Evolutionary conservation across 169 alveolate species (phyloP).

Genomic region (Babesia ovis): DNA sequence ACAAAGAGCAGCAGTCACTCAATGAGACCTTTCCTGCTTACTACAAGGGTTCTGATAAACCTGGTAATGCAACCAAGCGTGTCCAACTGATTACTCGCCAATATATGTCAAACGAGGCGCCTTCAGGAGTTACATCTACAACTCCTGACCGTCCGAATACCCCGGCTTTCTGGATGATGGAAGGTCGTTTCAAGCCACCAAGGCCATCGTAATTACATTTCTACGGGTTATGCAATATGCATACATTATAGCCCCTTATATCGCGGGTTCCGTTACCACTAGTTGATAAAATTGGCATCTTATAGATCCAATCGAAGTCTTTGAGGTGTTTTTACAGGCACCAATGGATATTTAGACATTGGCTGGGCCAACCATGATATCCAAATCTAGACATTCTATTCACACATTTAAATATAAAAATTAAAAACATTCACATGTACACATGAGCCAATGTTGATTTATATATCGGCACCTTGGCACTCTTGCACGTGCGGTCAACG

Average conservation of each 20-base stretch:
- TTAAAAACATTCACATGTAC: too few relatives aligned
- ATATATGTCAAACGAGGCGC: slow-evolving; percentile 19
- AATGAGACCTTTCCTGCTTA: not conserved
- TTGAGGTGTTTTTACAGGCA: too few relatives aligned
- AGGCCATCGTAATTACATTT: not conserved
- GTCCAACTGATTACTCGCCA: slow-evolving; percentile 27
- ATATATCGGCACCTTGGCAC: slow-evolving; percentile 2
- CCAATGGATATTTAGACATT: too few relatives aligned
- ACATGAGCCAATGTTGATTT: not conserved
- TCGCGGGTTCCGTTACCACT: too few relatives aligned
- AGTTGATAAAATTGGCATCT: too few relatives aligned
- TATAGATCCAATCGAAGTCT: too few relatives aligned
- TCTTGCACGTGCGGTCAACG: slow-evolving; percentile 3
- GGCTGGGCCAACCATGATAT: not conserved
- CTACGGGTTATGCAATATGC: not conserved
- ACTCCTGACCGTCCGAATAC: slow-evolving; percentile 62
- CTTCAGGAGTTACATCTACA: slow-evolving; percentile 4
- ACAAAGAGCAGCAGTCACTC: slow-evolving; percentile 29
- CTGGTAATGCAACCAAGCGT: slow-evolving; percentile 8
- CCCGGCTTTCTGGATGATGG: slow-evolving; percentile 66
- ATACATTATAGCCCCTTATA: not conserved
- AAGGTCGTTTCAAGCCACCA: slow-evolving; percentile 59
- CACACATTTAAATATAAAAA: too few relatives aligned
- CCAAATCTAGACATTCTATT: not conserved
- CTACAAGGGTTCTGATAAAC: slow-evolving; percentile 17